Conservation (phyloP, 2,329 filamentous ascomycete species). For the Sporothrix euskadiensis region DNA sequence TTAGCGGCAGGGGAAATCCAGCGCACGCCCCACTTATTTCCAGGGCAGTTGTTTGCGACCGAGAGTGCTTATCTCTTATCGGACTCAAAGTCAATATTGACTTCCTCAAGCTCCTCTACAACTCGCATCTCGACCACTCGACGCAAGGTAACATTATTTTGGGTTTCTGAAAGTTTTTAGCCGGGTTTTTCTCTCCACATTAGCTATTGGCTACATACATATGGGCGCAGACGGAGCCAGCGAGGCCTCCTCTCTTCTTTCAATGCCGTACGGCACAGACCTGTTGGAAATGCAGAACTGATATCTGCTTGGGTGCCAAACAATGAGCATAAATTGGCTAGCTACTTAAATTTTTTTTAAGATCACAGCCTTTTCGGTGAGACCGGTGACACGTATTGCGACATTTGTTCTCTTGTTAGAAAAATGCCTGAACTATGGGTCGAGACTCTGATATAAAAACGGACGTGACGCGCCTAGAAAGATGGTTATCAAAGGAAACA, state of each 20-base stretch:
- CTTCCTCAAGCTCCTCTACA: not conserved
- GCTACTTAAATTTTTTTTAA: too few species aligned
- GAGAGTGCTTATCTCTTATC: not conserved
- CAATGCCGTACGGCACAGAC: not conserved
- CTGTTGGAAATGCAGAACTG: not conserved
- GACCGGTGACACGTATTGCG: not conserved
- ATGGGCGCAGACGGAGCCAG: not conserved
- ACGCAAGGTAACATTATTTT: not conserved
- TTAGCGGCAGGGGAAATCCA: slow-evolving; percentile 1
- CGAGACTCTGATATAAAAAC: not conserved
- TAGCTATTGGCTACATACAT: too few species aligned
- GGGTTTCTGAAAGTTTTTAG: too few species aligned
- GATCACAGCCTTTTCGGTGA: not conserved
- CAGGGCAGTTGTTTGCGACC: not conserved
- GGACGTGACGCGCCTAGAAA: not conserved
- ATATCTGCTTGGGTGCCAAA: too few species aligned
- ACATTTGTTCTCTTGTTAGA: not conserved
- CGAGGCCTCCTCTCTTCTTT: not conserved
- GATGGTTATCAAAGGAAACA: too few species aligned
- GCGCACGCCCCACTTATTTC: not conserved
- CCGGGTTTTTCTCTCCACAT: too few species aligned
- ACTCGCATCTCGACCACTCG: not conserved
- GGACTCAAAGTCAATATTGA: not conserved
- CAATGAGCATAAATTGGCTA: too few species aligned
- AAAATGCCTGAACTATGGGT: too few species aligned